Conservation (phyloP, 371 early-diverging fungal species). For the Lichtheimia ramosa region DNA sequence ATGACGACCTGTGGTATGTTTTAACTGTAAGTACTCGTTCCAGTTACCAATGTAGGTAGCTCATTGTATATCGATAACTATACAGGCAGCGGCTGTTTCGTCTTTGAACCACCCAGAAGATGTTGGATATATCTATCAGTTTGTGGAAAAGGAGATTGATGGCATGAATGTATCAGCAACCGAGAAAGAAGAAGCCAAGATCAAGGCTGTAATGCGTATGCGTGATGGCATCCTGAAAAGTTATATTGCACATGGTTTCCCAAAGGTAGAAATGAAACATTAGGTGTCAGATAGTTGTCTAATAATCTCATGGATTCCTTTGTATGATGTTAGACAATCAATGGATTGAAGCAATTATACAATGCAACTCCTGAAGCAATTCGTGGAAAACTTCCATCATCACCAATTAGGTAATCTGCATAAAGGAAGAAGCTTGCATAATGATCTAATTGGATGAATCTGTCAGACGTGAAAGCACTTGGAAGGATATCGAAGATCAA, state of each 20-base stretch:
- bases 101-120: constrained; percentile 39
- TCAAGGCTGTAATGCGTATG: constrained; percentile 26
- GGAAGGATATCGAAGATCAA: constrained; percentile 80
- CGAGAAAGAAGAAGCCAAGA: constrained; percentile 16
- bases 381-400: constrained; percentile 6
- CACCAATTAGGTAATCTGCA: constrained; percentile 9
- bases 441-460: neutral
- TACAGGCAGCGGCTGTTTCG: constrained; percentile 32
- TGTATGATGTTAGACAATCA: constrained; percentile 29
- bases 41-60: neutral
- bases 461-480: constrained; percentile 35
- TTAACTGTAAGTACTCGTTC: constrained; percentile 10
- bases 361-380: constrained; percentile 29
- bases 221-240: constrained; percentile 41
- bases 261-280: constrained; percentile 26
- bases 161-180: neutral
- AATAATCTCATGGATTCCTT: neutral
- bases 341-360: constrained; percentile 27
- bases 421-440: neutral
- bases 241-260: constrained; percentile 36
- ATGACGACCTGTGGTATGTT: constrained; percentile 16
- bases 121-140: constrained; percentile 21
- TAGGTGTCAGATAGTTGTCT: neutral
- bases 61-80: neutral
- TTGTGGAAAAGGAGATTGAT: constrained; percentile 17